Evolutionary conservation across 2,329 filamentous ascomycete genomes (phyloP).

Genomic region (Trichoderma sp.): DNA sequence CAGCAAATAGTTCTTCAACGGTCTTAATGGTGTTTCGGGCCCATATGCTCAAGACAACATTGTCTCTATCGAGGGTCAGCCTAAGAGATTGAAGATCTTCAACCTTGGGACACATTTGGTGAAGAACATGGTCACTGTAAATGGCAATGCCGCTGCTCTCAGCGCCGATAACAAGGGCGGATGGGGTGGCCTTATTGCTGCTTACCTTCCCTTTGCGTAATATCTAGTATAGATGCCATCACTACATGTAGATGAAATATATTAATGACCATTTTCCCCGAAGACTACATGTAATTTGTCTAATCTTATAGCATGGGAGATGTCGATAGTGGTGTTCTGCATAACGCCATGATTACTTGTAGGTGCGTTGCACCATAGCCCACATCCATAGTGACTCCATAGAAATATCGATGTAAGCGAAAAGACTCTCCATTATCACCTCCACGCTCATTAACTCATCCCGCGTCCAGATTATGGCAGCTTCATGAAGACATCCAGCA

Average conservation of each 20-base stretch:
- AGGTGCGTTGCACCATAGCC: neutral
- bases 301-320: neutral
- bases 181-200: constrained; percentile 34
- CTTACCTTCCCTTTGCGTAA: constrained; percentile 29
- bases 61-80: constrained; percentile 21
- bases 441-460: too few relatives aligned
- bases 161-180: constrained; percentile 30
- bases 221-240: neutral
- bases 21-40: constrained; percentile 18
- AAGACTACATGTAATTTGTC: neutral
- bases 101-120: constrained; percentile 24
- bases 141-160: constrained; percentile 16
- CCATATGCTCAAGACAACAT: constrained; percentile 25
- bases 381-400: too few relatives aligned
- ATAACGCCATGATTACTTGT: neutral
- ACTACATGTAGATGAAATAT: neutral
- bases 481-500: too few relatives aligned
- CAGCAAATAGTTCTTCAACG: constrained; percentile 22
- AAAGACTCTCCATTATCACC: too few relatives aligned
- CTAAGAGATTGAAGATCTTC: constrained; percentile 22
- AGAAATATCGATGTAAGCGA: too few relatives aligned
- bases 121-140: constrained; percentile 24
- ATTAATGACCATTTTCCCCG: neutral
- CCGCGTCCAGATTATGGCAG: too few relatives aligned
- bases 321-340: too few relatives aligned